These are phyloP conservation scores for Helianthus tuberosus DNA, from an alignment of 129 eudicot genomes.

Conservation along the genomic window DNA sequence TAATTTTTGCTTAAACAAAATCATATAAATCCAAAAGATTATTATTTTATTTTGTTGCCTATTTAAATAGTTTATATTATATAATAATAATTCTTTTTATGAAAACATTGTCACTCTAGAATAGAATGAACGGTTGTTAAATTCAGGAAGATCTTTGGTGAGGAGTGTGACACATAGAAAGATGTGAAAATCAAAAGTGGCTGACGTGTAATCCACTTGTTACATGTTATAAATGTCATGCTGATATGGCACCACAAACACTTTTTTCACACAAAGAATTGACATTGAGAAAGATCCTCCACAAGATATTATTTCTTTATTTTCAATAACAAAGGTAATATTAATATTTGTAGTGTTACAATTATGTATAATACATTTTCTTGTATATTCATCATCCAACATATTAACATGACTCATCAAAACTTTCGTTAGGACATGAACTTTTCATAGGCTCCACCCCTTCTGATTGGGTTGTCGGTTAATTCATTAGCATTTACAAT, in stretches of 20 bases:
- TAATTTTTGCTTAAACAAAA: no score
- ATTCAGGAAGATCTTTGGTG: not conserved
- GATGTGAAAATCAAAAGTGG: conserved; percentile 31
- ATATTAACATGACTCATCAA: not conserved
- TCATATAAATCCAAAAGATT: no score
- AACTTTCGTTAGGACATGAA: not conserved
- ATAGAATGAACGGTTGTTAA: not conserved
- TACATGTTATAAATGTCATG: conserved; percentile 28
- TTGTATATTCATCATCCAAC: not conserved
- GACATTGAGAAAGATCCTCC: not conserved
- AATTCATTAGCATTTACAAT: not conserved
- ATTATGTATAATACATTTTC: not conserved
- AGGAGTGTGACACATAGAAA: conserved; percentile 28
- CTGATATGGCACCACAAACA: conserved; percentile 23
- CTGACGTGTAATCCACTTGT: conserved; percentile 34
- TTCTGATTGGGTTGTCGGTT: no score
- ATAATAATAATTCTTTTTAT: no score
- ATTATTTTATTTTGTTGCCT: no score
- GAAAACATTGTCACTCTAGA: not conserved
- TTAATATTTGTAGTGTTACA: not conserved
- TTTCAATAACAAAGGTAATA: not conserved
- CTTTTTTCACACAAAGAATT: not conserved
- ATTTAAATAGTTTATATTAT: no score
- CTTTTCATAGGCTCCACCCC: not conserved
- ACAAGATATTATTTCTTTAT: not conserved